Conservation (phyloP, 2,329 filamentous ascomycete genomes). For the Biscogniauxia marginata region DNA sequence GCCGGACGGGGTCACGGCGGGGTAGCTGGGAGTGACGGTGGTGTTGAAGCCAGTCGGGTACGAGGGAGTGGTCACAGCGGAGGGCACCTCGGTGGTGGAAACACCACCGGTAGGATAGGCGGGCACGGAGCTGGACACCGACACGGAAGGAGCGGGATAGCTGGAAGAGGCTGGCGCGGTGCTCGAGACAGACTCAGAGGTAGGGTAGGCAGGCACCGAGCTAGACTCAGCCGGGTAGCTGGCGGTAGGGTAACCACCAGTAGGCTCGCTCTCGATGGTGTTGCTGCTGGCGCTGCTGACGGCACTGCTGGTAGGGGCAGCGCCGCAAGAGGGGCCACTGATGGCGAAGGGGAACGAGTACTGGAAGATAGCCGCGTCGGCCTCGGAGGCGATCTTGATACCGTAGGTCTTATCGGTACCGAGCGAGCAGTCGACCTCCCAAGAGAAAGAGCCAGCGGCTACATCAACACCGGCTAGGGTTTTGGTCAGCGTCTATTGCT, state of each 20-base stretch:
- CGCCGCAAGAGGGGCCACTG: slow-evolving; percentile 29
- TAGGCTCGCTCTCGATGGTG: slow-evolving; percentile 1
- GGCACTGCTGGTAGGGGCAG: neutral
- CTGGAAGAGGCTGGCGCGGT: slow-evolving; percentile 1
- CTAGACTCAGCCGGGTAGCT: neutral
- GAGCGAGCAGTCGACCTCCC: slow-evolving; percentile 48
- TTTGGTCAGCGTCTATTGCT: slow-evolving; percentile 10
- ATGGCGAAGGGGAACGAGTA: slow-evolving; percentile 63
- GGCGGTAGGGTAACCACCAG: slow-evolving; percentile 8
- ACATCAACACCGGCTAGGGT: slow-evolving; percentile 47
- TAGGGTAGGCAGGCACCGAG: neutral
- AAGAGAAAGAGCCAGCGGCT: slow-evolving; percentile 44
- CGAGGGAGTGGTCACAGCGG: neutral
- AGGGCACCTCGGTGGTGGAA: neutral
- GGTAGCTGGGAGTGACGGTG: slow-evolving; percentile 29
- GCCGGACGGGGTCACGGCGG: slow-evolving; percentile 19
- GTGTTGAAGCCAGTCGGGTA: slow-evolving; percentile 8
- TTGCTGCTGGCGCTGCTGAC: neutral
- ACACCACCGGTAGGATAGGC: neutral
- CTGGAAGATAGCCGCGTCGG: slow-evolving; percentile 52
- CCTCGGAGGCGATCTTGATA: slow-evolving; percentile 52
- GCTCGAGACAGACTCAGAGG: neutral
- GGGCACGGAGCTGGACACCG: neutral
- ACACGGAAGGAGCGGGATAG: neutral
- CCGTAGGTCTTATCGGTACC: slow-evolving; percentile 53